Evolutionary conservation across 1,284 basidiomycete genomes (phyloP), one percentile per base, ranked within the genome.

Genomic region (Cystobasidiaceae sp.): DNA sequence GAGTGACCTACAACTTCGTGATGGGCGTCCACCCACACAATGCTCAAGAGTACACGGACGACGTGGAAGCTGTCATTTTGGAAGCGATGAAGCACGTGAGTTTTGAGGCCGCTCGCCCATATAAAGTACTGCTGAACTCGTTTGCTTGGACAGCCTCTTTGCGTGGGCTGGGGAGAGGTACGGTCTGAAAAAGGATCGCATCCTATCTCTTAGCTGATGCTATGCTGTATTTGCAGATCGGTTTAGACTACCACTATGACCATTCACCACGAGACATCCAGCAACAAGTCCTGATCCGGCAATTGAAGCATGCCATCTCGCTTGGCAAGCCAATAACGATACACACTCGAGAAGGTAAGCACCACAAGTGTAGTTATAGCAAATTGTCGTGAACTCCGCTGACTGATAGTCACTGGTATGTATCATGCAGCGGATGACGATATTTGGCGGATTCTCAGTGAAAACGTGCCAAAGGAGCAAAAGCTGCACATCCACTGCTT

Each of bases 231-330:
- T 2, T 43, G 4, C 8, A 90, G 73, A 90, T 89, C 59, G 88
- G 89, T 3, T 81, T 91, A 4, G 89, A 91, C 69, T 89, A 89
- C 71, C 87, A 89, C 74, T 89, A 89, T 73, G 84, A 88, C 73
- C 81, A 84, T 70, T 88, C 87, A 0, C 86, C 87, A 0, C 82
- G 84, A 9, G 81, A 83, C 0, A 70, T 84, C 0, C 88, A 90
- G 72, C 84, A 81, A 67, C 75, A 78, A 0, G 83, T 89, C 4
- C 85, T 90, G 65, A 75, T 76, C 2, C 79, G 85, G 23, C 89
- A 90, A 73, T 80, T 90, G 11, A 79, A 79, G 17, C 81, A 82
- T 1, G 88, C 88, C 0, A 81, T 90, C 4, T 74, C 77, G 21
- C 79, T 88, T 1, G 80, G 81, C 1, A 90, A 90, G 72, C 83